Evolutionary conservation across 225 moss, liverwort and hornwort genomes (phyloP), one percentile per base, ranked within the genome.

Genomic region (Polytrichum formosum): DNA sequence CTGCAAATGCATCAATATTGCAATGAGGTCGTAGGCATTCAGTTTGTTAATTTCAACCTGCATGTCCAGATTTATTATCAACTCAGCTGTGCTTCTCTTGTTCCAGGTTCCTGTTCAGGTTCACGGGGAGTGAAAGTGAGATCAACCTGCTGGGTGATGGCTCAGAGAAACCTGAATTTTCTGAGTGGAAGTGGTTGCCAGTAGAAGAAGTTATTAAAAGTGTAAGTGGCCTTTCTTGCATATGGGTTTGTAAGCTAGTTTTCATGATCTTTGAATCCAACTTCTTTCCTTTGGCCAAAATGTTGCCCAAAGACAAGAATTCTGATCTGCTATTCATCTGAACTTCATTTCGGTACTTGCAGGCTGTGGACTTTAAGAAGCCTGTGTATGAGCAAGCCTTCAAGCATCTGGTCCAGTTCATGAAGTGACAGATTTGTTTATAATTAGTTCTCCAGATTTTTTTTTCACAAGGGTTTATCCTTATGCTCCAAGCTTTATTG

Each of bases 41-140:
- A 46, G 2, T 46, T 46, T 7, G 9, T 62, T 60, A 56, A 61
- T 8, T 31, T n/a, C 6, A 26, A 30, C n/a, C 17, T 71, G 29
- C 55, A 46, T 13, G 46, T 13, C 46, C 46, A 46, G 46, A 10
- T 46, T 16, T 46, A 2, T 46, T 23, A 23, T 53, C 9, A n/a
- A 58, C 7, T 22, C 58, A 23, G n/a, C 23, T 58, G 18, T 72
- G 62, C 63, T 63, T 46, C 16, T 46, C 46, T 13, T 46, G 16
- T 46, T 77, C 27, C 89, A 95, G 95, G 92, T 91, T 93, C 70
- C 76, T 96, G 77, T 87, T 93, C 64, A 90, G 83, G 76, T 96
- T 96, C 72, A 80, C 64, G 27, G 91, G 95, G 28, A 75, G 87
- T 67, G 88, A 96, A 21, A 78, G 77, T 25, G 93, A 96, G 84